Evolutionary conservation across 2,329 filamentous ascomycete species (phyloP).

Genomic region (Trichoderma breve): DNA sequence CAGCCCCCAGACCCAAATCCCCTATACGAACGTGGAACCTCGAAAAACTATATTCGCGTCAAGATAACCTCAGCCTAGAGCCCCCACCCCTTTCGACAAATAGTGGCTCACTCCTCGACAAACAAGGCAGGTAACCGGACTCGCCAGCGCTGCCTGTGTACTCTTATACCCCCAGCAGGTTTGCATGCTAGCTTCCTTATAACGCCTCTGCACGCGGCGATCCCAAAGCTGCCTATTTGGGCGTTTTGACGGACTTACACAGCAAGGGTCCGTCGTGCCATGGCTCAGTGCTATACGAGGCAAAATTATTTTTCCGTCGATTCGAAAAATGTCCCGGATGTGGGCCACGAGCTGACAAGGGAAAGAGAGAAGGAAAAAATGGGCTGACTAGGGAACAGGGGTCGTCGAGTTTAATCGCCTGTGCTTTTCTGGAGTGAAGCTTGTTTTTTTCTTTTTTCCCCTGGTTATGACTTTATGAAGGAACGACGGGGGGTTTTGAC

Average conservation of each 20-base stretch:
- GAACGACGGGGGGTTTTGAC: no score
- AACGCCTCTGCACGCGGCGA: background rate
- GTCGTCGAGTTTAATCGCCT: background rate
- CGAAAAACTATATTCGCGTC: background rate
- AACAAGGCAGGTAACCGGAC: background rate
- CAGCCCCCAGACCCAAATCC: background rate
- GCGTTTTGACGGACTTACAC: background rate
- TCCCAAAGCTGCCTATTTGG: slow-evolving; percentile 8
- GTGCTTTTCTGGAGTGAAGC: background rate
- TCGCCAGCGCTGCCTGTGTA: background rate
- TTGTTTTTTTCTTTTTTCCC: background rate
- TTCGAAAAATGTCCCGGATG: background rate
- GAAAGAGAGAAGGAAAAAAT: background rate
- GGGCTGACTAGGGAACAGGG: background rate
- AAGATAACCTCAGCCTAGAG: background rate
- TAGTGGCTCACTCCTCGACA: background rate
- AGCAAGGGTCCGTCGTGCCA: background rate
- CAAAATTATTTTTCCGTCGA: slow-evolving; percentile 13
- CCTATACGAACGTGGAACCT: background rate
- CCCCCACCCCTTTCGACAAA: background rate
- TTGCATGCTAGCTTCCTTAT: background rate
- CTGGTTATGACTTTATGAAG: background rate
- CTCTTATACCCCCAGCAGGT: background rate
- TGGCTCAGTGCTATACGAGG: slow-evolving; percentile 3
- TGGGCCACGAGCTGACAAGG: background rate